Conservation (phyloP, 202 grass and related monocot species). For the Setaria italica region DNA sequence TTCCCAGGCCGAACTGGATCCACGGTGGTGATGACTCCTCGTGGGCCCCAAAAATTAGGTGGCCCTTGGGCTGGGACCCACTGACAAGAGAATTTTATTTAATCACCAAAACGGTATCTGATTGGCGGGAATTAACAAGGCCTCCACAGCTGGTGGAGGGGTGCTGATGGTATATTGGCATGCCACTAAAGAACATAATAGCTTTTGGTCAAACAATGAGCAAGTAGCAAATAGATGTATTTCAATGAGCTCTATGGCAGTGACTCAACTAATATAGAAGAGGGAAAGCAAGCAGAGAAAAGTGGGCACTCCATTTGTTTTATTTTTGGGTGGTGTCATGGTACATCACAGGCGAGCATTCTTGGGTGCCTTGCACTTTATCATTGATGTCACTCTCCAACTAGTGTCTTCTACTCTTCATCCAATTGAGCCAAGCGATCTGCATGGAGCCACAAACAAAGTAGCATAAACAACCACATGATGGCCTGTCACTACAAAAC, state of each 20-base stretch:
- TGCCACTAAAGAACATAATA: constrained; percentile 53
- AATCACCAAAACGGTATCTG: constrained; percentile 41
- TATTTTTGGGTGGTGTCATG: constrained; percentile 47
- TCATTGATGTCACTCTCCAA: constrained; percentile 54
- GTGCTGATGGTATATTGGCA: constrained; percentile 50
- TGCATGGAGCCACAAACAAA: constrained; percentile 15
- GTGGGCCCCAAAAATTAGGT: constrained; percentile 47
- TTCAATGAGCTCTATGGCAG: constrained; percentile 50
- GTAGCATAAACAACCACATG: constrained; percentile 32
- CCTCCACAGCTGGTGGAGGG: constrained; percentile 49
- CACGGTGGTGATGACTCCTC: constrained; percentile 52
- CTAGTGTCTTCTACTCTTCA: constrained; percentile 40
- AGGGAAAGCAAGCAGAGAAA: constrained; percentile 35
- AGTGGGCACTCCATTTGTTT: constrained; percentile 45
- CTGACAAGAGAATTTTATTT: constrained; percentile 42
- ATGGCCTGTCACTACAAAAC: constrained; percentile 12
- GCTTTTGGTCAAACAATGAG: constrained; percentile 55
- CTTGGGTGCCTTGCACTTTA: constrained; percentile 48
- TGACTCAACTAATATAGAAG: constrained; percentile 55
- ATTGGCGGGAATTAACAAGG: constrained; percentile 58
- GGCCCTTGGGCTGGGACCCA: constrained; percentile 25
- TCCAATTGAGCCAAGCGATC: constrained; percentile 43
- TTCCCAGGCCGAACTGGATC: constrained; percentile 43
- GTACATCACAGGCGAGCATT: constrained; percentile 40
- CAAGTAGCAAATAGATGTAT: constrained; percentile 50